These are phyloP conservation scores for Emergomyces africanus DNA, from an alignment of 2,329 filamentous ascomycete species.

Conservation along the genomic window DNA sequence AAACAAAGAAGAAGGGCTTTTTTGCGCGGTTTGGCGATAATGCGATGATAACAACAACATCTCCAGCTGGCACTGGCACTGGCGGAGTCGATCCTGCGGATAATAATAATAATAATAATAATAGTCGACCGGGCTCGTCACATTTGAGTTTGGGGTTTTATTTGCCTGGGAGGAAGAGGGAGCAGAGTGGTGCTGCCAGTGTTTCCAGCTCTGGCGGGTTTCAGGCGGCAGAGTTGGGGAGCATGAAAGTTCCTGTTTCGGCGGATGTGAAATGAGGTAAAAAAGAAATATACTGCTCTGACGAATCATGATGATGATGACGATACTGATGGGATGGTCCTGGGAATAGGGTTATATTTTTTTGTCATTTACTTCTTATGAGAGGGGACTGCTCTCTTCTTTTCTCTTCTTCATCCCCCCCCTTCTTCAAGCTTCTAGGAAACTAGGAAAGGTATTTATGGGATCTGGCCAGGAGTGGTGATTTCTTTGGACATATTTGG, in stretches of 20 bases:
- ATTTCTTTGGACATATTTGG: background rate
- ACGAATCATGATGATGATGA: background rate
- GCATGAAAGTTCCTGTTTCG: constrained; percentile 31
- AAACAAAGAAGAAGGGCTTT: constrained; percentile 55
- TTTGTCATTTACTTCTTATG: no score
- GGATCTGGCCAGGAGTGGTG: background rate
- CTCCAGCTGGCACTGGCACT: background rate
- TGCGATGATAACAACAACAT: constrained; percentile 19
- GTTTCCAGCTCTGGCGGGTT: constrained; percentile 46
- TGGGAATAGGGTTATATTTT: background rate
- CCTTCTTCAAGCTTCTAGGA: no score
- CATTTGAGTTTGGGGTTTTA: constrained; percentile 45
- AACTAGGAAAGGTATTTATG: background rate
- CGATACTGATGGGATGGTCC: background rate
- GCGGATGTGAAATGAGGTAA: background rate
- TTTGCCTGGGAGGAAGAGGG: constrained; percentile 58
- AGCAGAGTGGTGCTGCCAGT: constrained; percentile 32
- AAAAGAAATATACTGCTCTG: background rate
- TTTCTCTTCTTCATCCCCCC: background rate
- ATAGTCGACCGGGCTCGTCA: constrained; percentile 31
- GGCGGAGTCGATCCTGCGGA: constrained; percentile 11
- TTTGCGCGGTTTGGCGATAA: constrained; percentile 59
- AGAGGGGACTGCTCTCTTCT: background rate
- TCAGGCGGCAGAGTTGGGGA: constrained; percentile 61
- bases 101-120: no score